A percentile compares a stretch with the other conserved stretches of the same genome.
Evolutionary conservation across 2,329 filamentous ascomycete species (phyloP).

Genomic region (Penicillium psychrosexuale): DNA sequence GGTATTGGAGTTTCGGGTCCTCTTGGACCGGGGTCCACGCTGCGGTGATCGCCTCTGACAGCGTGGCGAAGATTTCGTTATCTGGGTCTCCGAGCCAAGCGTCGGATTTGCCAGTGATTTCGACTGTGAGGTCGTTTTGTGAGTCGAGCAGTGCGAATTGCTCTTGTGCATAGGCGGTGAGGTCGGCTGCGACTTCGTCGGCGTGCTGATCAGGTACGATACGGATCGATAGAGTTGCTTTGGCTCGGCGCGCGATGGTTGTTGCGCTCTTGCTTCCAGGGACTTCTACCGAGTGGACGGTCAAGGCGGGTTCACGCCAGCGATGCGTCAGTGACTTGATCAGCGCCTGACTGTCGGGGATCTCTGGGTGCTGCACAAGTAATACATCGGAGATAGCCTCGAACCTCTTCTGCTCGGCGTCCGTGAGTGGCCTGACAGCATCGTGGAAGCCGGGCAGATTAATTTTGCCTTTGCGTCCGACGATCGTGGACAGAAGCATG

Average conservation of each 20-base stretch:
- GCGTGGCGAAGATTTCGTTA: conserved; percentile 84
- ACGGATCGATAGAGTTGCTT: conserved; percentile 82
- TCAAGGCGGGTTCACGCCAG: conserved; percentile 93
- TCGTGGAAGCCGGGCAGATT: conserved; percentile 89
- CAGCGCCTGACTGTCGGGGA: conserved; percentile 64
- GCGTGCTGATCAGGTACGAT: conserved; percentile 92
- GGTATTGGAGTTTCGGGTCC: conserved; percentile 35
- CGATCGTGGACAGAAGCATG: conserved; percentile 74
- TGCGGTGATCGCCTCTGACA: conserved; percentile 79
- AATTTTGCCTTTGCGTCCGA: conserved; percentile 74
- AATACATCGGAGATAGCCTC: conserved; percentile 78
- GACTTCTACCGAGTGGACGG: conserved; percentile 80
- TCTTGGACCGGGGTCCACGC: conserved; percentile 63
- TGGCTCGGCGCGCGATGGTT: conserved; percentile 78
- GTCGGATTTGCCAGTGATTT: conserved; percentile 89
- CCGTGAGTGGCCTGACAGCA: conserved; percentile 69
- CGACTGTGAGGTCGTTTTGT: conserved; percentile 74
- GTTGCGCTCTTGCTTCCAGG: conserved; percentile 85
- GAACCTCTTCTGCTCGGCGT: conserved; percentile 75
- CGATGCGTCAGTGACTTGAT: conserved; percentile 84
- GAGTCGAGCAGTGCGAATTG: conserved; percentile 74
- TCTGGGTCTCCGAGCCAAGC: conserved; percentile 92
- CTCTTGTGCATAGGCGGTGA: conserved; percentile 65
- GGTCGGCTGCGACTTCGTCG: conserved; percentile 65
- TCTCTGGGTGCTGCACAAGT: conserved; percentile 66